Base-by-base conservation (phyloP, 768 basidiomycete species). In the Artomyces pyxidatus region DNA sequence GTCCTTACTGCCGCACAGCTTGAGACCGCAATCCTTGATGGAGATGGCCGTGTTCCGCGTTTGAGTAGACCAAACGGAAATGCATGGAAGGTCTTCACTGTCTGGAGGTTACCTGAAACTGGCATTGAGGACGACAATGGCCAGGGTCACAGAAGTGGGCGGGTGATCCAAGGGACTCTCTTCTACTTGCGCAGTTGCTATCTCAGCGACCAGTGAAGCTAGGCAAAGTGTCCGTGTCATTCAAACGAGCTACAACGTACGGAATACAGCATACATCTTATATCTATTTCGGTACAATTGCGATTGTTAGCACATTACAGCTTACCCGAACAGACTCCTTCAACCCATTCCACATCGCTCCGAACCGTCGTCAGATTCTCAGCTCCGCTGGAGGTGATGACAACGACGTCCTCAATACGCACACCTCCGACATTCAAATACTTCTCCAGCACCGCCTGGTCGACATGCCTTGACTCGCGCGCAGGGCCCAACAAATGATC, bases 351-450 rank as follows among this genome's bases (percentile, higher is more conserved):
- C 3, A 85, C 76, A 49, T 89, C 90, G 62, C 91, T 91, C 48
- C 71, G 77, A 9, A 90, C 87, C 6, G 82, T 85, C 0, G 95
- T 96, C 53, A 96, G 60, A 66, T 93, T 95, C 69, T 91, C 83
- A 57, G 75, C 79, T 6, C 88, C 88, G 11, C 74, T 71, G 49
- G 72, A 65, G 9, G 81, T 90, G 53, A 99, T 81, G 6, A 88
- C 65, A 3, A 97, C 76, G 25, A 87, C 91, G 63, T 98, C 95
- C 64, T 98, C 95, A 54, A 98, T 94, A 44, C 94, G 70, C 2
- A 98, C 86, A 0, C 94, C 95, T 12, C 95, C 95, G 21, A 97
- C 88, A 28, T 69, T 66, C 59, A 88, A 82, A 59, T 92, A 97
- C 48, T 69, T 66, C 62, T 74, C 72, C 51, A 94, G 67, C 21